Percentiles rank a stretch among this genome's conserved stretches.
phyloP scores from a whole-genome alignment of 2,329 filamentous ascomycete genomes.

The Pseudocercospora pini-densiflorae region DNA sequence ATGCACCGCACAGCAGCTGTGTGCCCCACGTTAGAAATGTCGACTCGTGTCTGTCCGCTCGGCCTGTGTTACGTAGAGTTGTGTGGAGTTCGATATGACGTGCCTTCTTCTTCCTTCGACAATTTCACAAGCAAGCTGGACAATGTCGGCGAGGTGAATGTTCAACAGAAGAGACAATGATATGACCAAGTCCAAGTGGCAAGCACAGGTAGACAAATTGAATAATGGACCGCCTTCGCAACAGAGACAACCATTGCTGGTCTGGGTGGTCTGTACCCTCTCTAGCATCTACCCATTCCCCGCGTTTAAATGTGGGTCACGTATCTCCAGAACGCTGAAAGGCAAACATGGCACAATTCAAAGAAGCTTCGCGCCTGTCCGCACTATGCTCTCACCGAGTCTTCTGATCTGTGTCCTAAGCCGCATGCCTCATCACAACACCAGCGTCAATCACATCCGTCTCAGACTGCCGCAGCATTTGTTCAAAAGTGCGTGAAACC shows the following conservation, averaged over 20 bases:
- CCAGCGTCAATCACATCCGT: no score
- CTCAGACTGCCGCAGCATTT: neutral
- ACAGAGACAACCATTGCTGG: neutral
- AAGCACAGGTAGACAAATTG: neutral
- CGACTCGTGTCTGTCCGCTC: slow-evolving; percentile 2
- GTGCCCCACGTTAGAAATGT: neutral
- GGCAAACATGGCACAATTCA: neutral
- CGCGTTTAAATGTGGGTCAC: neutral
- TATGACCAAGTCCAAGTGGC: neutral
- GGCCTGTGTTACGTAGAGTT: no score
- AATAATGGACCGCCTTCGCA: neutral
- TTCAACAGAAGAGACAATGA: neutral
- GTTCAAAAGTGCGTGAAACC: neutral
- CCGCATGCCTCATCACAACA: neutral
- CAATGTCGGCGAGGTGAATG: neutral
- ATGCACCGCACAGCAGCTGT: neutral
- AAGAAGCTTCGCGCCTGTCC: neutral
- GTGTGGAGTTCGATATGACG: neutral
- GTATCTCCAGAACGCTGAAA: neutral
- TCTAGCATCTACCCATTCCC: neutral
- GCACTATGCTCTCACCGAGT: neutral
- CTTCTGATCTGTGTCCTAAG: neutral
- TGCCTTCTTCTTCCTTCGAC: neutral
- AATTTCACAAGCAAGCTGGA: neutral
- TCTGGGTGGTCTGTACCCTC: neutral